Evolutionary conservation across 1,284 basidiomycete species (phyloP), one percentile per base, ranked within the genome.

Genomic region (Fistulina hepatica): DNA sequence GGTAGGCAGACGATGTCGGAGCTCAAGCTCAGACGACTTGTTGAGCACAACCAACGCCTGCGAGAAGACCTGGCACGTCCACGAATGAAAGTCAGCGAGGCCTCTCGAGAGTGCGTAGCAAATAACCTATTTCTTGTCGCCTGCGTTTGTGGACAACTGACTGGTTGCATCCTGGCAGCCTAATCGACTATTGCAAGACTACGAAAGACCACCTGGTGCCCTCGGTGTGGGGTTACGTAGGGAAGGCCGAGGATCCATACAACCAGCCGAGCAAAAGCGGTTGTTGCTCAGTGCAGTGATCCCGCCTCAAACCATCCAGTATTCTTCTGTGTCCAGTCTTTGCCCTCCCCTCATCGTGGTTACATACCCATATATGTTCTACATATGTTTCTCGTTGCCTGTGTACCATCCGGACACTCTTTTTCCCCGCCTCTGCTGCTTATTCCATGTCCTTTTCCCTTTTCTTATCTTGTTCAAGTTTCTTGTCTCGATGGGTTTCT

Each of bases 41-140:
- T 81, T 42, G 93, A 97, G 65, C 91, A 97, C 62, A 97, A 97
- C 56, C 79, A 84, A 56, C 72, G 93, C 41, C 63, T 97, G 50
- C 67, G 79, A 50, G 94, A 97, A 61, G 93, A 97, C 57, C 65
- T 97, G 41, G 78, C 81, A 35, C 64, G 93, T 46, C 90, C 90
- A 15, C 69, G 93, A 48, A 76, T 93, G 46, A 72, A 81, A 44
- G 86, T 97, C 33, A 91, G 86, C 53, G 91, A 95, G 61, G 93
- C 93, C 27, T 85, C 81, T 53, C 72, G 82, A 41, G 86, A 78
- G 91, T 94, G 53, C 51, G 81, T 53, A 10, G 9, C 21, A n/a
- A 8, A 10, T 40, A 12, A 11, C 28, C 9, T n/a, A 31, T 31
- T 15, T 13, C 9, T 19, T n/a, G 9, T 31, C 9, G 9, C 28